Conservation (phyloP, 2,329 filamentous ascomycete genomes). For the Didymella sp. region DNA sequence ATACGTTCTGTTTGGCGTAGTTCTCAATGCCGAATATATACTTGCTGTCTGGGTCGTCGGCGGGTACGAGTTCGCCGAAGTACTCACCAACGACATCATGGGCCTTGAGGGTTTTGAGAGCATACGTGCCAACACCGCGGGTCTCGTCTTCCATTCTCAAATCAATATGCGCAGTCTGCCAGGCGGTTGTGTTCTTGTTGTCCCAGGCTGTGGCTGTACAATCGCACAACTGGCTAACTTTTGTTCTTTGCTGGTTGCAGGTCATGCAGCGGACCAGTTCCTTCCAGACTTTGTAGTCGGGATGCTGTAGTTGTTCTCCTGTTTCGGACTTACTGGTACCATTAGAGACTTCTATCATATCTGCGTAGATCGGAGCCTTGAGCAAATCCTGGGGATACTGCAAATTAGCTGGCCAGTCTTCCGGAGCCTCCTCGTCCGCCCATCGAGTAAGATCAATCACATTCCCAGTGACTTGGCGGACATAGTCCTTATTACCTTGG, state of each 20-base stretch:
- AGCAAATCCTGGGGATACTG: background rate
- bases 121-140: slow-evolving; percentile 3
- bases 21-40: background rate
- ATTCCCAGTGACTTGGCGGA: background rate
- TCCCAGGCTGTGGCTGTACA: background rate
- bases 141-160: background rate
- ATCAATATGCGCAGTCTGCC: background rate
- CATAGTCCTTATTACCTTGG: background rate
- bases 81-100: slow-evolving; percentile 13
- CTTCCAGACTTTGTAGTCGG: background rate
- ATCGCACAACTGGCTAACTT: background rate
- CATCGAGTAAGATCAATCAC: background rate
- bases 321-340: background rate
- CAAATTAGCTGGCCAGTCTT: background rate
- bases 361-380: background rate
- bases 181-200: background rate
- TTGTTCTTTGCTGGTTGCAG: no score
- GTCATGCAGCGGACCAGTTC: background rate
- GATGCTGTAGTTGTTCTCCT: no score
- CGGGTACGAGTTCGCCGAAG: background rate
- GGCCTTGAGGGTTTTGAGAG: background rate
- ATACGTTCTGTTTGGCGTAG: background rate
- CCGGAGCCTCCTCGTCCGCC: background rate
- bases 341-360: background rate
- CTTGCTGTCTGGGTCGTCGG: background rate